Percentiles rank a stretch among this genome's conserved stretches.
These are phyloP conservation scores for Erodium moschatum DNA, from an alignment of 441 rosid genomes.

Conservation along the genomic window DNA sequence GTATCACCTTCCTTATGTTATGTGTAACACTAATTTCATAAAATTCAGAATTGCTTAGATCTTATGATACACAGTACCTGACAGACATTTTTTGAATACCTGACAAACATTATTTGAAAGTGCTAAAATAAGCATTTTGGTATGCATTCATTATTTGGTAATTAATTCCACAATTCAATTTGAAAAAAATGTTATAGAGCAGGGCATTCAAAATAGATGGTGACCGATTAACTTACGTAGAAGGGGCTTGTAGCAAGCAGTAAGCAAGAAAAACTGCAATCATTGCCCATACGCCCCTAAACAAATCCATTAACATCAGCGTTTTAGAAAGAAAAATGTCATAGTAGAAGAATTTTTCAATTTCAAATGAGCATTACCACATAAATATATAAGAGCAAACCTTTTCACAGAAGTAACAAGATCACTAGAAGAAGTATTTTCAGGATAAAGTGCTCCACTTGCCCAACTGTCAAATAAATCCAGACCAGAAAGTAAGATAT, in stretches of 20 bases:
- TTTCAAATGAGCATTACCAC: slow-evolving; percentile 4
- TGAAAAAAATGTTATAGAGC: too few relatives aligned
- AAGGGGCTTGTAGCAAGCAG: slow-evolving; percentile 96
- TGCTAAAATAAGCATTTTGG: not conserved
- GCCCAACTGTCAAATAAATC: slow-evolving; percentile 6
- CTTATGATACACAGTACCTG: too few relatives aligned
- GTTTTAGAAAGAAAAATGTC: slow-evolving; percentile 13
- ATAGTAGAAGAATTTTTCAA: not conserved
- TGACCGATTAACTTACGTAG: slow-evolving; percentile 55
- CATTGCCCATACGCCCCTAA: slow-evolving; percentile 98
- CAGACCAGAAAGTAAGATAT: not conserved
- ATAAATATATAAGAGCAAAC: not conserved
- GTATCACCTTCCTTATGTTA: too few relatives aligned
- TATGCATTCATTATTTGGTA: not conserved
- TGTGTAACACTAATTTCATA: too few relatives aligned
- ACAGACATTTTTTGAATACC: too few relatives aligned
- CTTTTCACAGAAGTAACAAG: too few relatives aligned
- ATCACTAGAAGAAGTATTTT: too few relatives aligned
- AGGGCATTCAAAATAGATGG: not conserved
- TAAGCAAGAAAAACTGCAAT: slow-evolving; percentile 96
- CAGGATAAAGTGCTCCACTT: too few relatives aligned
- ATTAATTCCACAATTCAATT: not conserved
- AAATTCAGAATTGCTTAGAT: too few relatives aligned
- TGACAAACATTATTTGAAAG: too few relatives aligned
- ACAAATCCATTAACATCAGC: slow-evolving; percentile 22